These are phyloP conservation scores for Cicer yamashitae DNA, from an alignment of 306 rosid genomes.

Conservation along the genomic window DNA sequence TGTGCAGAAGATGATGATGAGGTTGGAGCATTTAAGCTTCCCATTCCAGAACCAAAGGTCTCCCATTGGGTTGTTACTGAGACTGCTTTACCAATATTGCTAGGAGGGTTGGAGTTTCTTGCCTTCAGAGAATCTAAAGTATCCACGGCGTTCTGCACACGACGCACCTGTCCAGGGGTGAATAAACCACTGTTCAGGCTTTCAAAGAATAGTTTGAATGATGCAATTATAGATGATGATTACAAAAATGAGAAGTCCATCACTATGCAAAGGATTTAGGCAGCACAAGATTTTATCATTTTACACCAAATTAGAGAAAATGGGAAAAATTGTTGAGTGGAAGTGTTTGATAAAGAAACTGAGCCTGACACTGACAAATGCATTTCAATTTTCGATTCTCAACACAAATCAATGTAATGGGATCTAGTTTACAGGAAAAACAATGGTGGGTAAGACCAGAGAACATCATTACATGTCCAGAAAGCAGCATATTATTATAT, in stretches of 20 bases:
- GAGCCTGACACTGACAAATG: not conserved
- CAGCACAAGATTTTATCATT: constrained; percentile 12
- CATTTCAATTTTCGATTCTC: constrained; percentile 24
- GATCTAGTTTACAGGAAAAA: constrained; percentile 24
- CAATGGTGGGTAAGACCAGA: constrained; percentile 20
- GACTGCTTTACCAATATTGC: constrained; percentile 57
- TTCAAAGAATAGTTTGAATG: constrained; percentile 19
- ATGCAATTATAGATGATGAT: constrained; percentile 6
- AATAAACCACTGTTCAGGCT: constrained; percentile 31
- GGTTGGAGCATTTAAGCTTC: constrained; percentile 68
- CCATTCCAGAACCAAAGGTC: constrained; percentile 68
- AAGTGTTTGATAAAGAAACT: constrained; percentile 13
- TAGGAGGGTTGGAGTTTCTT: constrained; percentile 60
- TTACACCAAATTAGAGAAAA: constrained; percentile 3
- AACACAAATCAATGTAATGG: not conserved
- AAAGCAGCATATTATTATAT: constrained; percentile 2
- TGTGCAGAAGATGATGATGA: constrained; percentile 62
- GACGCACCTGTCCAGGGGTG: constrained; percentile 63
- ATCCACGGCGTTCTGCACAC: constrained; percentile 79
- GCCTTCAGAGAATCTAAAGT: constrained; percentile 64
- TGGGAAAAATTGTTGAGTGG: not conserved
- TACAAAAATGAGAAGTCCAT: constrained; percentile 4
- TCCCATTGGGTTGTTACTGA: constrained; percentile 75
- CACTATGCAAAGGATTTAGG: constrained; percentile 10
- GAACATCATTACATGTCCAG: not conserved